A percentile compares a stretch with the other conserved stretches of the same genome.
phyloP scores from a whole-genome alignment of 2,329 filamentous ascomycete genomes.

The Stachybotrys elegans region DNA sequence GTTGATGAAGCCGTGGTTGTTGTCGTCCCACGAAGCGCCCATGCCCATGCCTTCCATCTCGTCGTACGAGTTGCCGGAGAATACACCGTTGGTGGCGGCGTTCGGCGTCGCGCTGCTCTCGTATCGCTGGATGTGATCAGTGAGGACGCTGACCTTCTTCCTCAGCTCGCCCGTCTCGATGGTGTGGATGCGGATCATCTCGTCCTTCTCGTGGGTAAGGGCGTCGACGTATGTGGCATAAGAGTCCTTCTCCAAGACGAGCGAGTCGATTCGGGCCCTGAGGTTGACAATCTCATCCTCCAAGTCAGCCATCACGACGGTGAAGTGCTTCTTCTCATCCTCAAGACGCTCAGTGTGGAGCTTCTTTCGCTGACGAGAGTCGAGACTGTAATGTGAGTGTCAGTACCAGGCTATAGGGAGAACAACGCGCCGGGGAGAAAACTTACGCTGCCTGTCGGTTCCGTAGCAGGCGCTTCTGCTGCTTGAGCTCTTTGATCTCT shows the following conservation, averaged over 20 bases:
- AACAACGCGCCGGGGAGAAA: constrained; percentile 7
- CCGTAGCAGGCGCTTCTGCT: constrained; percentile 89
- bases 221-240: constrained; percentile 70
- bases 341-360: constrained; percentile 95
- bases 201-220: constrained; percentile 82
- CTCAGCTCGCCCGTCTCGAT: constrained; percentile 86
- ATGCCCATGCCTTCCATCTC: constrained; percentile 83
- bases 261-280: constrained; percentile 64
- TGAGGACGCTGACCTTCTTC: constrained; percentile 84
- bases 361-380: constrained; percentile 97
- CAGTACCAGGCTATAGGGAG: constrained; percentile 7
- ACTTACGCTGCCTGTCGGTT: constrained; percentile 95
- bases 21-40: constrained; percentile 76
- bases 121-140: constrained; percentile 64
- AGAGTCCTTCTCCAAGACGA: constrained; percentile 68
- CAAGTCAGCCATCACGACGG: constrained; percentile 67
- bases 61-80: constrained; percentile 61
- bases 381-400: constrained; percentile 55
- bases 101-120: constrained; percentile 48
- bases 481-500: constrained; percentile 96
- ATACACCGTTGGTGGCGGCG: constrained; percentile 50
- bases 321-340: constrained; percentile 92
- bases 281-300: constrained; percentile 72
- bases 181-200: constrained; percentile 82
- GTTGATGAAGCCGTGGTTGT: constrained; percentile 65